phyloP scores from a whole-genome alignment of 345 rosid species.

The Aegle marmelos region DNA sequence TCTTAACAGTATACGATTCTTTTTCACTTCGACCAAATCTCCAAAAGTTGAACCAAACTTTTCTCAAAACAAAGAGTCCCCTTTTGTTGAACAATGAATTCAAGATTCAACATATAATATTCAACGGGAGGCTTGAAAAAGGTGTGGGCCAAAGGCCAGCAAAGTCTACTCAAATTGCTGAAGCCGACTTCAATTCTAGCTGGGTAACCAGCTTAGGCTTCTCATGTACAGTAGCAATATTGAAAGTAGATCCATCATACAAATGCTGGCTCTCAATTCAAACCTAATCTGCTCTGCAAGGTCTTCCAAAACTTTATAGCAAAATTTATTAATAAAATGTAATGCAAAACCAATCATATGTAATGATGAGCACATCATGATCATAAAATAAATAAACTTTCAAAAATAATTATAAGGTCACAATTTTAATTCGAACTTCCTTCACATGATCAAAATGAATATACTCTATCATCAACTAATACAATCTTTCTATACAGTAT shows the following conservation, averaged over 20 bases:
- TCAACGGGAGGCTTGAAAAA: background rate
- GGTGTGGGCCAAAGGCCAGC: background rate
- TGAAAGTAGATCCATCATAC: background rate
- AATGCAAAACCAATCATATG: background rate
- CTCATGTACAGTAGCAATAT: background rate
- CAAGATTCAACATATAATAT: background rate
- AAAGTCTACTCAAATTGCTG: background rate
- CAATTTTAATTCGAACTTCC: background rate
- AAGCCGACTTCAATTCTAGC: background rate
- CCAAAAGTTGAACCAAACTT: background rate
- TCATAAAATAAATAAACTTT: background rate
- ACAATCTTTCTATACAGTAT: conserved; percentile 27
- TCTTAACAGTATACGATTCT: background rate
- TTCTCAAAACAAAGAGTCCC: background rate
- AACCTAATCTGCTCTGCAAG: background rate
- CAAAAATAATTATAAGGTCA: background rate
- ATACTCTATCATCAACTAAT: conserved; percentile 7
- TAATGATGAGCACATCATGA: background rate
- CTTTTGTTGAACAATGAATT: background rate
- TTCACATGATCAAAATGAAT: conserved; percentile 8
- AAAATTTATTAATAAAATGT: background rate
- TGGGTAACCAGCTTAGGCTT: background rate
- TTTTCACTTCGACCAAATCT: background rate
- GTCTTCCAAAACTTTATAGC: background rate
- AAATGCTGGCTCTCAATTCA: background rate